Base-by-base conservation (phyloP, 2,329 filamentous ascomycete species). In the Fulvia fulva region DNA sequence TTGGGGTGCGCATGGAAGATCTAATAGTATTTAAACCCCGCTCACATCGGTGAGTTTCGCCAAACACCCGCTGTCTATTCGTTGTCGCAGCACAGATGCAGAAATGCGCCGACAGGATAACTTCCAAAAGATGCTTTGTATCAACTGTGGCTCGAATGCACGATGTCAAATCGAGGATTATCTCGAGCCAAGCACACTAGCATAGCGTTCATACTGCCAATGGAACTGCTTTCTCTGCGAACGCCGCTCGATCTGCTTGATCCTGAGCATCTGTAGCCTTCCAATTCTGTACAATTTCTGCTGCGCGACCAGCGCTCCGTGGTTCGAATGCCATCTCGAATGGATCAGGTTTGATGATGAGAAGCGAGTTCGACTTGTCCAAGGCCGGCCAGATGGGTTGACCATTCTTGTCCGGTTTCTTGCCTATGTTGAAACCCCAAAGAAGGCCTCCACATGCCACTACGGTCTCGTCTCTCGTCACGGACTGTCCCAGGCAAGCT, bases 381-480 rank as follows among this genome's bases (percentile, higher is more conserved):
- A 77, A 62, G 1, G 62, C 56, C 0, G 77, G 72, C 56, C 80
- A 73, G 3, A 76, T 67, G 5, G 53, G 54, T 23, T 64, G 58
- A 30, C 67, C 68, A 34, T 67, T 57, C 23, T 60, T 47, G 44
- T 61, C 68, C 37, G 50, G 67, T 73, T 83, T 83, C 62, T 74
- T 75, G 55, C 78, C 77, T 52, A 83, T 57, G 66, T 77, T 76
- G 70, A 76, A 79, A 3, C 70, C 73, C 75, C 76, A 78, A 58
- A 75, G 72, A n/a, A 83, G 68, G 14, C 77, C 77, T 21, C 80
- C 79, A 58, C 79, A 81, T 0, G 78, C 78, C 6, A 81, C 75
- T 6, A 83, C 80, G 65, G 82, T 77, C 71, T 85, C 82, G 66
- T 84, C 81, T 65, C 86, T 83, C 25, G 83, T 85, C 47, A 87